Percentiles rank a stretch among this genome's conserved stretches.
These are phyloP conservation scores for Scleromitrula shiraiana DNA, from an alignment of 2,329 filamentous ascomycete species.

Conservation along the genomic window DNA sequence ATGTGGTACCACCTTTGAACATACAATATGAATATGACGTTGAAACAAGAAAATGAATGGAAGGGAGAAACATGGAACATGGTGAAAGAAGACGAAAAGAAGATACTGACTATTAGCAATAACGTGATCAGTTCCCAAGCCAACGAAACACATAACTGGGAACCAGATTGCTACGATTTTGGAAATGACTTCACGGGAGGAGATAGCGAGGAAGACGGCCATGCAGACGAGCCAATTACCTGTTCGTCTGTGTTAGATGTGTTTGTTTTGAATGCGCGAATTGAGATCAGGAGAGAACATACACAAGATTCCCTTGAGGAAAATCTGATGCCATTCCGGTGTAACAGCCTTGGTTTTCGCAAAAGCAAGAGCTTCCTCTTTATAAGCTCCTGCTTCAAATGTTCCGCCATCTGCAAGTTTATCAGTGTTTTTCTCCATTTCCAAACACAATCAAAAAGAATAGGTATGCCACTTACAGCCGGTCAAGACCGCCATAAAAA, in stretches of 20 bases:
- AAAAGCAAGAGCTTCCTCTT: constrained; percentile 36
- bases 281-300: too few species aligned
- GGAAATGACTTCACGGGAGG: constrained; percentile 42
- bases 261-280: background rate
- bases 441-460: background rate
- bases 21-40: too few species aligned
- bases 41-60: too few species aligned
- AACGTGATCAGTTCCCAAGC: constrained; percentile 46
- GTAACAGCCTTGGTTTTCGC: constrained; percentile 41
- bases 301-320: constrained; percentile 45
- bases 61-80: too few species aligned
- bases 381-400: constrained; percentile 38
- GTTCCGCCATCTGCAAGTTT: constrained; percentile 38
- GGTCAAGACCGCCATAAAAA: constrained; percentile 40
- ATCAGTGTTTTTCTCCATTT: too few species aligned
- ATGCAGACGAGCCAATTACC: constrained; percentile 50
- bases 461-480: constrained; percentile 34
- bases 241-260: background rate
- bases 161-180: constrained; percentile 50
- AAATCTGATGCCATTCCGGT: constrained; percentile 43
- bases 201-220: constrained; percentile 40
- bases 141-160: constrained; percentile 47
- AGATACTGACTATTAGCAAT: constrained; percentile 39
- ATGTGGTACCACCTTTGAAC: too few species aligned
- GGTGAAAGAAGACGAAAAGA: background rate